Evolutionary conservation across 1,284 basidiomycete genomes (phyloP).

Genomic region (Marasmius sp.): DNA sequence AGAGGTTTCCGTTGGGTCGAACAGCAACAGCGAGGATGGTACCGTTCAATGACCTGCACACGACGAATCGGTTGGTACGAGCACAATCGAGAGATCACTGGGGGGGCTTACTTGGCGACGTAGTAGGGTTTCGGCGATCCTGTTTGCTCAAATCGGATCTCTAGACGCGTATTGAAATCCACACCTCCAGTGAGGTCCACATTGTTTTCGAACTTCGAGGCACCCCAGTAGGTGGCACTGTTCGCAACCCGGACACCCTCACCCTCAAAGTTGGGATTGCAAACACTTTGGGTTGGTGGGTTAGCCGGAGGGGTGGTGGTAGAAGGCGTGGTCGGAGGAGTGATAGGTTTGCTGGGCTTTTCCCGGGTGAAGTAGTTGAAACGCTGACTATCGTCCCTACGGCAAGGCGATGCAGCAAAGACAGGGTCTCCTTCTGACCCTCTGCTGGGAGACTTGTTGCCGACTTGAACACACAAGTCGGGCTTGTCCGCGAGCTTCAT

Average conservation of each 20-base stretch:
- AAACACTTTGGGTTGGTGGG: not conserved
- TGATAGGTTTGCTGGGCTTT: not conserved
- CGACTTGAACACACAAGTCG: slow-evolving; percentile 7
- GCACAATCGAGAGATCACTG: not conserved
- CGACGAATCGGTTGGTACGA: not conserved
- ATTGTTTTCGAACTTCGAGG: not conserved
- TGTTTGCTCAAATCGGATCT: slow-evolving; percentile 8
- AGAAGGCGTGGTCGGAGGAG: not conserved
- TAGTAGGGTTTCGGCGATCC: slow-evolving; percentile 2
- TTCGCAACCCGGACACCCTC: slow-evolving; percentile 8
- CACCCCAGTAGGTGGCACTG: slow-evolving; percentile 6
- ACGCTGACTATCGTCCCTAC: slow-evolving; percentile 7
- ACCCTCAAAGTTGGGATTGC: slow-evolving; percentile 6
- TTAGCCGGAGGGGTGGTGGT: not conserved
- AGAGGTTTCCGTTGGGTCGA: slow-evolving; percentile 4
- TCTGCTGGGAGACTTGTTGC: not conserved
- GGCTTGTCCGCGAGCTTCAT: slow-evolving; percentile 6
- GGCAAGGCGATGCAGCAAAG: slow-evolving; percentile 3
- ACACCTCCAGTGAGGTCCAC: slow-evolving; percentile 3
- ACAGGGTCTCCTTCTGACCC: slow-evolving; percentile 1
- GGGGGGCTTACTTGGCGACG: slow-evolving; percentile 3
- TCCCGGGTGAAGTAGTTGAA: slow-evolving; percentile 7
- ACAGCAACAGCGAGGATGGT: slow-evolving; percentile 2
- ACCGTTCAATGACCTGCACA: slow-evolving; percentile 4
- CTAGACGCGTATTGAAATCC: slow-evolving; percentile 8